A percentile compares a stretch with the other conserved stretches of the same genome.
phyloP scores from a whole-genome alignment of 768 basidiomycete genomes.

The Omphalotus guepiniiformis region DNA sequence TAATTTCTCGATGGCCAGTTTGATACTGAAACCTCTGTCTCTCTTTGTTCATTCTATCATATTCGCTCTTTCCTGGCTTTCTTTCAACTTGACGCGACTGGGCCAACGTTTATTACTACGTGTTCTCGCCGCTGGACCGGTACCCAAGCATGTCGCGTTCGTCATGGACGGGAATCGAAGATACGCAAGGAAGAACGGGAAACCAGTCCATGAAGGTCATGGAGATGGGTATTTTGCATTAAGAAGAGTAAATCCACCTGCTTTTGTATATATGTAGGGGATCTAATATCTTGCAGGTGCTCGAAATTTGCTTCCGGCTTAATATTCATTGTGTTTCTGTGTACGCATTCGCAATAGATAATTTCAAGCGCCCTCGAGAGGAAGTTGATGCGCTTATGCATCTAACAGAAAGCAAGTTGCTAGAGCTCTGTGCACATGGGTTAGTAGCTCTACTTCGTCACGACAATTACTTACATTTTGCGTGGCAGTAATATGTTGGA shows the following conservation, averaged over 20 bases:
- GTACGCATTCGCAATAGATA: slow-evolving; percentile 99
- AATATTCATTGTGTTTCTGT: slow-evolving; percentile 80
- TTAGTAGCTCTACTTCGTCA: slow-evolving; percentile 31
- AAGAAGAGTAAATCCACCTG: slow-evolving; percentile 53
- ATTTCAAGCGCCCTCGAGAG: slow-evolving; percentile 82
- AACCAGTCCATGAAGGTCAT: slow-evolving; percentile 76
- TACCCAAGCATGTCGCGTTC: slow-evolving; percentile 89
- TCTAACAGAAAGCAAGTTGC: slow-evolving; percentile 72
- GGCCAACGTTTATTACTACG: slow-evolving; percentile 50
- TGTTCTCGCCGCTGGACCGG: slow-evolving; percentile 75
- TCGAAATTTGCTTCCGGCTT: slow-evolving; percentile 83
- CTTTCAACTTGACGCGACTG: slow-evolving; percentile 2
- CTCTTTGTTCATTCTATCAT: no score
- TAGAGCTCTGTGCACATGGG: slow-evolving; percentile 81
- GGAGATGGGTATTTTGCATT: slow-evolving; percentile 78
- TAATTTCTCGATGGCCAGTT: no score
- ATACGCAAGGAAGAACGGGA: slow-evolving; percentile 69
- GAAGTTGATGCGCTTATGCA: slow-evolving; percentile 89
- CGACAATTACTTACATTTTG: not conserved
- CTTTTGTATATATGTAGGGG: not conserved
- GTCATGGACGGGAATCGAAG: slow-evolving; percentile 97
- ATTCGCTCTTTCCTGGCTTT: no score
- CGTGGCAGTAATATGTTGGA: slow-evolving; percentile 68
- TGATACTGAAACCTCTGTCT: no score
- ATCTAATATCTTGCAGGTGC: slow-evolving; percentile 46